phyloP scores from a whole-genome alignment of 768 basidiomycete genomes.

The Pulveroboletus sp. region DNA sequence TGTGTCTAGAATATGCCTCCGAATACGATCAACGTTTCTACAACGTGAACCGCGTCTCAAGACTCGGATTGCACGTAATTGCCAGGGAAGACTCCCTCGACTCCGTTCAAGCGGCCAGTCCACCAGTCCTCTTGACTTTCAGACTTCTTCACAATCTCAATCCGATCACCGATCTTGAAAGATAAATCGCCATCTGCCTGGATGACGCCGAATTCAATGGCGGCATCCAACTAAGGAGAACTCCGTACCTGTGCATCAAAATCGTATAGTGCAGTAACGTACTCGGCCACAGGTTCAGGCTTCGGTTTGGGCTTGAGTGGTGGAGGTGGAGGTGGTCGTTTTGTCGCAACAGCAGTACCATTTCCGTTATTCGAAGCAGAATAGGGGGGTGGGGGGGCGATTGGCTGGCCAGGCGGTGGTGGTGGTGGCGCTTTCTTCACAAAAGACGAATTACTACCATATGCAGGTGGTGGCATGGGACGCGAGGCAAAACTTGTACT shows the following conservation, averaged over 20 bases:
- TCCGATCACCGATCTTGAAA: conserved; percentile 85
- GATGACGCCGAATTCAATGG: not conserved
- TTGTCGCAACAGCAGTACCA: conserved; percentile 39
- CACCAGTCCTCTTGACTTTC: conserved; percentile 93
- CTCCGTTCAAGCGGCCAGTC: conserved; percentile 85
- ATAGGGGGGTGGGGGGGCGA: conserved; percentile 46
- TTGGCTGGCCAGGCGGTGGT: conserved; percentile 26
- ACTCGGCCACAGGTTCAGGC: conserved; percentile 56
- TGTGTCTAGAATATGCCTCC: too few relatives aligned
- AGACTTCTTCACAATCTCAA: conserved; percentile 84
- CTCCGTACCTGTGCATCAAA: conserved; percentile 78
- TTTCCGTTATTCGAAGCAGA: conserved; percentile 18
- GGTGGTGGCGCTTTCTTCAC: conserved; percentile 45
- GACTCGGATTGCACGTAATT: conserved; percentile 37
- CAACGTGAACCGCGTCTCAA: not conserved
- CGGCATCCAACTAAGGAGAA: not conserved
- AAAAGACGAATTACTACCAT: conserved; percentile 29
- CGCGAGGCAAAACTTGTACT: conserved; percentile 27
- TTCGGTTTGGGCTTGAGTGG: conserved; percentile 88
- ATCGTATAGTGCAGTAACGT: conserved; percentile 93
- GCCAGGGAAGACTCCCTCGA: conserved; percentile 90
- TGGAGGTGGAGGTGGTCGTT: conserved; percentile 89
- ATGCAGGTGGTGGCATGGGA: conserved; percentile 21
- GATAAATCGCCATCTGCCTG: conserved; percentile 90
- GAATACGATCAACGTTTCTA: not conserved